Conservation (phyloP, 1,284 basidiomycete genomes). For the Cryptococcus sp. region DNA sequence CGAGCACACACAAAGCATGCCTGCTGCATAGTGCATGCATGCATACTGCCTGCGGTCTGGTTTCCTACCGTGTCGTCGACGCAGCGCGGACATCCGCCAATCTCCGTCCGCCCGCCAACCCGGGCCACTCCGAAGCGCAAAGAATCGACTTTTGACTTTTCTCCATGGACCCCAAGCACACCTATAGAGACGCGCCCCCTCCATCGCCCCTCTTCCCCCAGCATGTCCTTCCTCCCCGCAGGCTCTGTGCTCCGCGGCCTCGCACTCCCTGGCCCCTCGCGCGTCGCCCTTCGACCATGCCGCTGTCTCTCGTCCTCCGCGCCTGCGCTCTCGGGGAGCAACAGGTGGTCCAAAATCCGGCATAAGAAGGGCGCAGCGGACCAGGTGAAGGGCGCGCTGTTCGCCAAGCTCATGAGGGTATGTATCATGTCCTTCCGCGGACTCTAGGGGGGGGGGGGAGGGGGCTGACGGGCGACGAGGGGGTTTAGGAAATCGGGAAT, state of each 20-base stretch:
- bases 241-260: not conserved
- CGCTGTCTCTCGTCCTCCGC: constrained; percentile 17
- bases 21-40: too few relatives aligned
- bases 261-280: not conserved
- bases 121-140: not conserved
- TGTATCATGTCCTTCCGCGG: constrained; percentile 36
- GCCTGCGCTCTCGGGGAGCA: constrained; percentile 28
- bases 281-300: not conserved
- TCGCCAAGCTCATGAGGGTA: constrained; percentile 61
- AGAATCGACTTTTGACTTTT: not conserved
- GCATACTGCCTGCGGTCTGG: too few relatives aligned
- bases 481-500: constrained; percentile 63
- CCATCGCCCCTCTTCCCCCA: not conserved
- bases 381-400: constrained; percentile 61
- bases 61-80: too few relatives aligned
- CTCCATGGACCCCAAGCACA: not conserved
- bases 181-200: too few relatives aligned
- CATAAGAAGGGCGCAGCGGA: constrained; percentile 73
- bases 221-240: not conserved
- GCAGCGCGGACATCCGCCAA: too few relatives aligned
- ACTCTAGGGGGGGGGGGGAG: not conserved
- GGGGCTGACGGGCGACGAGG: too few relatives aligned
- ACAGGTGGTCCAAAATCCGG: constrained; percentile 78
- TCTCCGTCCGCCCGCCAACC: not conserved
- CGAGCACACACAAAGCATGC: too few relatives aligned